Conservation (phyloP, 164 flowering plant genomes). For the Sedum album region DNA sequence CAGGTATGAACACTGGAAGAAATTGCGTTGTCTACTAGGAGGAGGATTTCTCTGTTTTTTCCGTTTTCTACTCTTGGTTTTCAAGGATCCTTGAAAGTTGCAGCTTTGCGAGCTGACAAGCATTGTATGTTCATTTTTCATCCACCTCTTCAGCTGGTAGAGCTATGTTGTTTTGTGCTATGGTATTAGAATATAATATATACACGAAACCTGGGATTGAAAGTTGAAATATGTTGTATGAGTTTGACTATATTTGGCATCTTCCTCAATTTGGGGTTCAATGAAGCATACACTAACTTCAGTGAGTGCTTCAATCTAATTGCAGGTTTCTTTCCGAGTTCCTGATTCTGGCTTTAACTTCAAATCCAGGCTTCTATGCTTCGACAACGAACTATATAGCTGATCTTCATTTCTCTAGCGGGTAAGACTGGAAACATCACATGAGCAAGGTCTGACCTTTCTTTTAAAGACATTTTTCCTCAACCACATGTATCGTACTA, state of each 20-base stretch:
- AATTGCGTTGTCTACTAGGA: background rate
- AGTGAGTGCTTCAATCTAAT: background rate
- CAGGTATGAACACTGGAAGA: background rate
- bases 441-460: no score
- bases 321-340: background rate
- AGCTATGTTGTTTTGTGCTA: background rate
- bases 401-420: no score
- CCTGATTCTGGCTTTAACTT: background rate
- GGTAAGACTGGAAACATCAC: no score
- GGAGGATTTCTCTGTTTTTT: background rate
- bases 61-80: background rate
- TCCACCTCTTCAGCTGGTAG: background rate
- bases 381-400: no score
- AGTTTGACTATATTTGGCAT: background rate
- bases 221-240: background rate
- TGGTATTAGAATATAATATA: background rate
- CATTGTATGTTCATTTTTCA: background rate
- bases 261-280: background rate
- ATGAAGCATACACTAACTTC: background rate
- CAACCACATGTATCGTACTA: no score
- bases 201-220: background rate
- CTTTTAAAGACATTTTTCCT: no score
- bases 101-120: background rate
- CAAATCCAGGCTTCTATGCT: background rate
- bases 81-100: background rate